These are phyloP conservation scores for Brassica incana DNA, from an alignment of 345 rosid genomes.

Conservation along the genomic window DNA sequence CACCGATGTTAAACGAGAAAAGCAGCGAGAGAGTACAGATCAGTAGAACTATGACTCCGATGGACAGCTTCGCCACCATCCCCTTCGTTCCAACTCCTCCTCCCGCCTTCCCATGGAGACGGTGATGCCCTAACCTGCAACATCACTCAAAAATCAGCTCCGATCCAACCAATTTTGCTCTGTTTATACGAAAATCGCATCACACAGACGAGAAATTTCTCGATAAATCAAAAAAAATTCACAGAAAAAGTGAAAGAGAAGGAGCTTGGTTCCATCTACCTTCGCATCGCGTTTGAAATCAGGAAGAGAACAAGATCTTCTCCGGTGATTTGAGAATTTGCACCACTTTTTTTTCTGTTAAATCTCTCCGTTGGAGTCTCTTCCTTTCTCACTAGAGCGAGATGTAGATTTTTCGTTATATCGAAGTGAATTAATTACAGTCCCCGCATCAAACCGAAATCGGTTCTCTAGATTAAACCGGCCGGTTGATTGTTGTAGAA, in stretches of 20 bases:
- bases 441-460: not conserved
- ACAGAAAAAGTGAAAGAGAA: conserved; percentile 1
- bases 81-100: conserved; percentile 60
- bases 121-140: conserved; percentile 64
- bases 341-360: not conserved
- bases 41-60: conserved; percentile 65
- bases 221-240: not conserved
- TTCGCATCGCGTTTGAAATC: conserved; percentile 32
- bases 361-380: conserved; percentile 6
- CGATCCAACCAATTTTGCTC: conserved; percentile 27
- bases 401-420: conserved; percentile 28
- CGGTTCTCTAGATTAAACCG: conserved; percentile 28
- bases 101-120: conserved; percentile 68
- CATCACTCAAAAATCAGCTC: conserved; percentile 28
- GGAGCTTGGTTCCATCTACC: conserved; percentile 7
- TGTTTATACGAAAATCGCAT: conserved; percentile 1
- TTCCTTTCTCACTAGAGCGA: conserved; percentile 18
- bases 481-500: not conserved
- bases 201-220: conserved; percentile 1
- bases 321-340: conserved; percentile 1
- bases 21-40: conserved; percentile 74
- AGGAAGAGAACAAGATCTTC: not conserved
- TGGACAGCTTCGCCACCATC: conserved; percentile 55
- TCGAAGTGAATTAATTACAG: conserved; percentile 1
- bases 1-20: conserved; percentile 52